These are phyloP conservation scores for Mycena sanguinolenta DNA, from an alignment of 768 basidiomycete species.

Conservation along the genomic window DNA sequence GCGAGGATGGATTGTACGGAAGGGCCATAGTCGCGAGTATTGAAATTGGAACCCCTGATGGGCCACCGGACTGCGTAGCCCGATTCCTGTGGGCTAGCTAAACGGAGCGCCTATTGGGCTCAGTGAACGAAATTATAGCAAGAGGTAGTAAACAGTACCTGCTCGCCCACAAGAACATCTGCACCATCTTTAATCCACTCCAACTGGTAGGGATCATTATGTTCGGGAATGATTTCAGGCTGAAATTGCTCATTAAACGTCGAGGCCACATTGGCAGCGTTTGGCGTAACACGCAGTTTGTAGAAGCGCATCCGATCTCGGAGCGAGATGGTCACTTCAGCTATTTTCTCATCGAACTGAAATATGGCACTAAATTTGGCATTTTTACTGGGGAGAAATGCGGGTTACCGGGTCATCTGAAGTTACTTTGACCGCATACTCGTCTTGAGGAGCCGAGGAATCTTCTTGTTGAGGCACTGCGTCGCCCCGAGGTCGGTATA, in stretches of 20 bases:
- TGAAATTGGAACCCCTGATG: slow-evolving; percentile 85
- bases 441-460: slow-evolving; percentile 53
- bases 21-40: slow-evolving; percentile 76
- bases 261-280: slow-evolving; percentile 76
- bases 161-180: slow-evolving; percentile 77
- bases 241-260: slow-evolving; percentile 87
- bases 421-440: slow-evolving; percentile 59
- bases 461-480: slow-evolving; percentile 32
- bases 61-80: slow-evolving; percentile 88
- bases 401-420: slow-evolving; percentile 76
- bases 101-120: slow-evolving; percentile 68
- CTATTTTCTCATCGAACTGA: slow-evolving; percentile 84
- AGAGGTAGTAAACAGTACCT: slow-evolving; percentile 54
- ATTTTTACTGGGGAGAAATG: slow-evolving; percentile 7
- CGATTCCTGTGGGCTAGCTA: slow-evolving; percentile 76
- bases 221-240: slow-evolving; percentile 87
- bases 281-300: slow-evolving; percentile 81
- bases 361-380: slow-evolving; percentile 6
- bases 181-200: slow-evolving; percentile 83
- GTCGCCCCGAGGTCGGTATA: slow-evolving; percentile 67
- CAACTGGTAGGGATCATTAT: slow-evolving; percentile 84
- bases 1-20: slow-evolving; percentile 78
- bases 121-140: slow-evolving; percentile 15
- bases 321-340: slow-evolving; percentile 77
- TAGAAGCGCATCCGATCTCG: slow-evolving; percentile 90